Evolutionary conservation across 1,139 yeast species (phyloP), one percentile per base, ranked within the genome.

Genomic region (Candida smagusa): DNA sequence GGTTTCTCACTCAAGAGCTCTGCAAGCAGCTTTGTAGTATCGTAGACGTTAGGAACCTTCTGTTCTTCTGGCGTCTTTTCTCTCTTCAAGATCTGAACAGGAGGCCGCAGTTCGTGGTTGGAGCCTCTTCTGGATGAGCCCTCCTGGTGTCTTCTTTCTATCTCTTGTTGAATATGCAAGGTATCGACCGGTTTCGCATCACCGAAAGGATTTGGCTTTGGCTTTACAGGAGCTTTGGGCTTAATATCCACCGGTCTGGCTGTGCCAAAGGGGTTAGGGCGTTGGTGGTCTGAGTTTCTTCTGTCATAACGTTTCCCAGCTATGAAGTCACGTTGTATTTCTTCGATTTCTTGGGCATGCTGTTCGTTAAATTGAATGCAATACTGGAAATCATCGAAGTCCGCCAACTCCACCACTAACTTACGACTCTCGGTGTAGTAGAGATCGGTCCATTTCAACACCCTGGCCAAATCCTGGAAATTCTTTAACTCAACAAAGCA

Each of bases 401-500:
- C 71, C 0, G 80, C 81, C 41, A 58, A 44, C 45, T 72, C 76
- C 6, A 74, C 58, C 11, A 60, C 48, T 7, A 75, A 70, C 41
- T 69, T 60, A 39, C 75, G 64, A 33, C 64, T 55, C 12, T 65
- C 66, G 35, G 57, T 59, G 45, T 69, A 70, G 43, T 58, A 65
- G 45, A 72, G 56, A 46, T 70, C 74, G 41, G 59, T 66, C 76
- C 77, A 67, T 51, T 70, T 68, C 35, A 68, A 49, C 7, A 64
- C 70, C 43, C 65, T 77, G 30, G 65, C 60, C 52, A 74, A 58
- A 45, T 79, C 84, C 22, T 65, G 64, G 27, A 61, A 58, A 7
- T 72, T 59, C 21, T 59, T 57, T 43, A 80, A 59, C 53, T 81
- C 86, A 4, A 79, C 83, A 59, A 80, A 80, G 5, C 84, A 79